A percentile compares a stretch with the other conserved stretches of the same genome.
Evolutionary conservation across 1,284 basidiomycete species (phyloP).

Genomic region (Trametes versicolor): DNA sequence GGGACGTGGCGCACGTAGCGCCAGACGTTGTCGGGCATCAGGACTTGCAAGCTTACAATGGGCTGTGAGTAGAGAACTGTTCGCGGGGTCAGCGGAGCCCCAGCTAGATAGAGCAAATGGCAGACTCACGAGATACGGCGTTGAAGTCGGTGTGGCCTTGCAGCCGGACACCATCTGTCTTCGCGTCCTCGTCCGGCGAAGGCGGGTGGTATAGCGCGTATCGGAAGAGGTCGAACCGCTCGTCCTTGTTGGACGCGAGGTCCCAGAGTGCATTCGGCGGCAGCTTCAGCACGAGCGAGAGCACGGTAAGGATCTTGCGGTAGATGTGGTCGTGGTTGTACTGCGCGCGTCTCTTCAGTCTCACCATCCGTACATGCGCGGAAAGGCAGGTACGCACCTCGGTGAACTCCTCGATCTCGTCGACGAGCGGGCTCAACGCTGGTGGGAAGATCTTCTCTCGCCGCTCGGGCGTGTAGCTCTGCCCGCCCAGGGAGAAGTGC

Average conservation of each 20-base stretch:
- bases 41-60: slow-evolving; percentile 58
- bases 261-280: slow-evolving; percentile 19
- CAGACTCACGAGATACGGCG: slow-evolving; percentile 16
- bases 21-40: slow-evolving; percentile 58
- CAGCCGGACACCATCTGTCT: slow-evolving; percentile 24
- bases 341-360: slow-evolving; percentile 6
- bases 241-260: slow-evolving; percentile 16
- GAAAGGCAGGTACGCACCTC: slow-evolving; percentile 27
- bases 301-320: slow-evolving; percentile 24
- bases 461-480: slow-evolving; percentile 27
- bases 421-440: slow-evolving; percentile 44
- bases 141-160: slow-evolving; percentile 27
- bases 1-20: slow-evolving; percentile 55
- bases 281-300: slow-evolving; percentile 27
- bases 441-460: slow-evolving; percentile 40
- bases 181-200: slow-evolving; percentile 16
- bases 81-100: slow-evolving; percentile 46
- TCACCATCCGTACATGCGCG: background rate
- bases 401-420: slow-evolving; percentile 48
- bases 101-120: background rate
- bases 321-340: slow-evolving; percentile 28
- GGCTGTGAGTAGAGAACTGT: slow-evolving; percentile 57
- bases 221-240: slow-evolving; percentile 20
- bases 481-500: slow-evolving; percentile 22
- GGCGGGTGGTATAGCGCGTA: slow-evolving; percentile 26